Evolutionary conservation across 2,329 filamentous ascomycete genomes (phyloP).

Genomic region (Cercospora citrullina): DNA sequence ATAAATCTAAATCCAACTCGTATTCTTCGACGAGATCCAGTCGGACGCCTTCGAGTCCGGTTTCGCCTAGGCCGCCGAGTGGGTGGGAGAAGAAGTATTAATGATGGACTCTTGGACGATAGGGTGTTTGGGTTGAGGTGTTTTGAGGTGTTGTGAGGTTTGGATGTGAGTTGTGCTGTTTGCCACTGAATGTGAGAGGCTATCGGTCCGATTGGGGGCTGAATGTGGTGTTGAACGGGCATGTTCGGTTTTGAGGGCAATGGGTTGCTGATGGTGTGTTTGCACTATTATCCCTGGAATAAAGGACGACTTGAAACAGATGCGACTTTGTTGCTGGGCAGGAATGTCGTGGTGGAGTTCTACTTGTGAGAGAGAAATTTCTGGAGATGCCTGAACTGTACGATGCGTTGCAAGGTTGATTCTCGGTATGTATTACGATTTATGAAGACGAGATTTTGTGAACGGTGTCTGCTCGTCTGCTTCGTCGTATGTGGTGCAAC

Average conservation of each 20-base stretch:
- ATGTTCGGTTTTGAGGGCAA: background rate
- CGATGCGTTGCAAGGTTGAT: background rate
- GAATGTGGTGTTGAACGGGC: background rate
- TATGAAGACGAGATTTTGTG: background rate
- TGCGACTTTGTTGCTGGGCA: background rate
- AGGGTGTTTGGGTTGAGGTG: background rate
- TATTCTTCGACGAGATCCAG: conserved; percentile 5
- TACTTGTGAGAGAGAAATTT: background rate
- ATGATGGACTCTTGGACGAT: background rate
- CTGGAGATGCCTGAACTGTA: background rate
- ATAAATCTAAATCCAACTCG: conserved; percentile 9
- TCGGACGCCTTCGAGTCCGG: conserved; percentile 1
- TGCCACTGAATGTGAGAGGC: background rate
- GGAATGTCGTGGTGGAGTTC: background rate
- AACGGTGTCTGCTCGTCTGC: background rate
- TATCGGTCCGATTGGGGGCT: background rate
- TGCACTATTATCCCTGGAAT: background rate
- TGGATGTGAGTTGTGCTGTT: background rate
- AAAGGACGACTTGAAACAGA: background rate
- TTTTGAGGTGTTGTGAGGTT: background rate
- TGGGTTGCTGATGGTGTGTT: background rate
- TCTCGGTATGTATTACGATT: background rate
- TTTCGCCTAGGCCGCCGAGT: background rate
- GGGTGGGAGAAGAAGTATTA: background rate
- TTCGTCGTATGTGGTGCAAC: too few species aligned